Evolutionary conservation across 768 basidiomycete genomes (phyloP).

Genomic region (Polyporus arcularius): DNA sequence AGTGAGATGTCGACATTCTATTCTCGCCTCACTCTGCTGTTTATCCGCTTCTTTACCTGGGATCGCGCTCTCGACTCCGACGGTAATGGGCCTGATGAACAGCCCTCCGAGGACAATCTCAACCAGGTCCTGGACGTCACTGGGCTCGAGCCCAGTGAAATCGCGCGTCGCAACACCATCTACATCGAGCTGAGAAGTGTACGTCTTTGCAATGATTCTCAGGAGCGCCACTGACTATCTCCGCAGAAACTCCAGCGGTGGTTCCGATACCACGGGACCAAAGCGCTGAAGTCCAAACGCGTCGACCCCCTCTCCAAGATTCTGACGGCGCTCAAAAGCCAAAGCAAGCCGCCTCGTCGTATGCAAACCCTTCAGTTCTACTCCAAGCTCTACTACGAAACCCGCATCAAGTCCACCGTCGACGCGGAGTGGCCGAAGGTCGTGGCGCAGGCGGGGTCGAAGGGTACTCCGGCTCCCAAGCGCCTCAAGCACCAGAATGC

Average conservation of each 20-base stretch:
- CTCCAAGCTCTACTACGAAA: background rate
- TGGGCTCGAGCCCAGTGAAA: background rate
- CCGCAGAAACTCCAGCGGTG: background rate
- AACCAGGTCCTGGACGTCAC: background rate
- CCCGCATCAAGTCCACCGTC: background rate
- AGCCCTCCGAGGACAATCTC: background rate
- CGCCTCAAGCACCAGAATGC: background rate
- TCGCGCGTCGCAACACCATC: background rate
- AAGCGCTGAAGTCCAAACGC: background rate
- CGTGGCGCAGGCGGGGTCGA: background rate
- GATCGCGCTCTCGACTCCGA: background rate
- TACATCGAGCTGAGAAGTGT: background rate
- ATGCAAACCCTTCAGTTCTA: background rate
- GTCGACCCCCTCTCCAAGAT: background rate
- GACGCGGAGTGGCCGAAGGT: background rate
- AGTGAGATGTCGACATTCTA: background rate
- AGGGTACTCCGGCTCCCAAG: background rate
- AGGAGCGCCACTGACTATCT: background rate
- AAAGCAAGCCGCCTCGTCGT: background rate
- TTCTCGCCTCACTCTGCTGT: background rate
- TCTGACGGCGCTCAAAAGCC: background rate
- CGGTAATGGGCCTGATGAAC: background rate
- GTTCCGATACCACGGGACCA: background rate
- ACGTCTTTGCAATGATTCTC: background rate
- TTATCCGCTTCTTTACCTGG: background rate